Evolutionary conservation across 352 stramenopile species (phyloP).

Genomic region (Pythium biforme): DNA sequence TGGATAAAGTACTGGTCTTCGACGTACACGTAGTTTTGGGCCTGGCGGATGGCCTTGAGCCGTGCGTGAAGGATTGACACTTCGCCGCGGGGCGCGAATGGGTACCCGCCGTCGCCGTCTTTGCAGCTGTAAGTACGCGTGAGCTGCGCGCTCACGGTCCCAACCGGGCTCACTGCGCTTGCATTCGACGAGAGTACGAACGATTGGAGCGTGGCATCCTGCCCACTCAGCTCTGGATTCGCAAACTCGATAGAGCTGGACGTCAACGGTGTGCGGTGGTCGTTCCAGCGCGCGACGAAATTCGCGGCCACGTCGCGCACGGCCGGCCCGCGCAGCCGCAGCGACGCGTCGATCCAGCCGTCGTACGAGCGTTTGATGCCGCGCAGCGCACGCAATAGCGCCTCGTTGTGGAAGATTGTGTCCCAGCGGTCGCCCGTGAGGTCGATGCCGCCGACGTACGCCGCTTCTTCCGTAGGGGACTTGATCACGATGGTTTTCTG

Average conservation of each 20-base stretch:
- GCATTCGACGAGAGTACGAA: neutral
- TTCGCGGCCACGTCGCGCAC: conserved; percentile 30
- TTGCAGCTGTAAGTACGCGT: conserved; percentile 39
- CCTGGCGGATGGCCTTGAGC: conserved; percentile 51
- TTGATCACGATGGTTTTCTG: conserved; percentile 63
- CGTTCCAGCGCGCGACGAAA: conserved; percentile 35
- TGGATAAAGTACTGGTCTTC: conserved; percentile 69
- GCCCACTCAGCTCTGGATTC: conserved; percentile 1
- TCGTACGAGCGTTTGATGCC: conserved; percentile 21
- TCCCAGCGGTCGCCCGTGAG: conserved; percentile 33
- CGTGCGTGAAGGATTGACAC: conserved; percentile 43
- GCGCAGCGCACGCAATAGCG: neutral
- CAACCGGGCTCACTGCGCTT: neutral
- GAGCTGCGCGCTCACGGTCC: conserved; percentile 28
- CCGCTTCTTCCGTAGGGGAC: conserved; percentile 7
- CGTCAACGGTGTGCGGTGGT: conserved; percentile 2
- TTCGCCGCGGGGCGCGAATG: conserved; percentile 54
- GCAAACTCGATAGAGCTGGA: conserved; percentile 4
- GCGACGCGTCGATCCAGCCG: conserved; percentile 33
- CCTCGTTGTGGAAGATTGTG: conserved; percentile 29
- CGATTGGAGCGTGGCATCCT: neutral
- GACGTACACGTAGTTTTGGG: conserved; percentile 68
- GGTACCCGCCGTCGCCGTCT: conserved; percentile 23
- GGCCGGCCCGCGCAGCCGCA: conserved; percentile 25
- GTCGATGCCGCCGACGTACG: conserved; percentile 39